A percentile compares a stretch with the other conserved stretches of the same genome.
phyloP scores from a whole-genome alignment of 176 grass and related monocot species.

The Eragrostis curvula region DNA sequence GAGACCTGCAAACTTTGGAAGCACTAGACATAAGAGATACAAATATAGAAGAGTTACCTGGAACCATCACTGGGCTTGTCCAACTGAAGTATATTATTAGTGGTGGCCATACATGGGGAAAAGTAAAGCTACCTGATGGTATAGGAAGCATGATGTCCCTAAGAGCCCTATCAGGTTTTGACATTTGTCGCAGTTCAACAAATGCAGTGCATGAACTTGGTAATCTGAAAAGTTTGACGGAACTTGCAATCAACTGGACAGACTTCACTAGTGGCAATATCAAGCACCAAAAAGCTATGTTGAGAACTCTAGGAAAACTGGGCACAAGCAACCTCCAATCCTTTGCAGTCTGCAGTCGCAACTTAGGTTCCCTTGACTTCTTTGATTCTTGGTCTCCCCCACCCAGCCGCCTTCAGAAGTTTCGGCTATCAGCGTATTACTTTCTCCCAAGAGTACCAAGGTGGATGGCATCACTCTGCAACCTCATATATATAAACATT shows the following conservation, averaged over 20 bases:
- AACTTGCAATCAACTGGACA: constrained; percentile 35
- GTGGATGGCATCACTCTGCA: constrained; percentile 41
- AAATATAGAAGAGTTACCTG: constrained; percentile 43
- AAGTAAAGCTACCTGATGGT: constrained; percentile 43
- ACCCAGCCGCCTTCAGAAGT: constrained; percentile 41
- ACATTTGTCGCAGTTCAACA: constrained; percentile 33
- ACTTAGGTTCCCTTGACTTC: constrained; percentile 21
- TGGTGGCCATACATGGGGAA: constrained; percentile 39
- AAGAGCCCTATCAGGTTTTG: constrained; percentile 28
- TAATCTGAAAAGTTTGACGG: constrained; percentile 19
- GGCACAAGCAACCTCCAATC: constrained; percentile 29
- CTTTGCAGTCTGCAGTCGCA: constrained; percentile 33
- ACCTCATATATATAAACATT: constrained; percentile 45
- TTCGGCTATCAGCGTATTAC: constrained; percentile 33
- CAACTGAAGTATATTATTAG: constrained; percentile 32
- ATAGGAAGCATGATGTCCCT: constrained; percentile 31
- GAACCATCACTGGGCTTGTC: constrained; percentile 2
- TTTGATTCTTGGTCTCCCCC: constrained; percentile 26
- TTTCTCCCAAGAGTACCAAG: constrained; percentile 46
- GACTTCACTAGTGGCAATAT: constrained; percentile 27
- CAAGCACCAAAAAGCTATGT: constrained; percentile 29
- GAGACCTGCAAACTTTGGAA: constrained; percentile 37
- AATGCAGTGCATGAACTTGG: constrained; percentile 35
- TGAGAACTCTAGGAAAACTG: constrained; percentile 34
- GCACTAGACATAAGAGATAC: constrained; percentile 36